Base-by-base conservation (phyloP, 139 green algal species). In the Dunaliella primolecta region DNA sequence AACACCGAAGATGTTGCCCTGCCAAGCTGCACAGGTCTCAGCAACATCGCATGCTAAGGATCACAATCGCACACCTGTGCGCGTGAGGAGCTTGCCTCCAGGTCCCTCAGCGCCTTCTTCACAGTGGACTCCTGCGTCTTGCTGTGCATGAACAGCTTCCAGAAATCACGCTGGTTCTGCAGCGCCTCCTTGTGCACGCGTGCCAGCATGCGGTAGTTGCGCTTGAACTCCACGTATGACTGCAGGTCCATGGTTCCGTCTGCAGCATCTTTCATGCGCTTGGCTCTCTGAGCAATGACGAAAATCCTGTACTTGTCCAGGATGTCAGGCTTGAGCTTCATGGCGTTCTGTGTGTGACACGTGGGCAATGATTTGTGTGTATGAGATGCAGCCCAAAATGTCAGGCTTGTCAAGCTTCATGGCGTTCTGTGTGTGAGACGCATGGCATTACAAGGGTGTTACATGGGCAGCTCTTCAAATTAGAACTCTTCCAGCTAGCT, bases 291-390 rank as follows among this genome's bases (percentile, higher is more conserved):
- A 72, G 80, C 35, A 21, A 82, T 89, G 70, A 77, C 81, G 74
- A 82, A 88, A 32, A 88, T 70, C 85, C 86, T 82, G 84, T 89
- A 89, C 1, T 82, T 75, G 36, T 91, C 70, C 15, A 89, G 29
- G 27, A 89, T 32, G 46, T 30, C 56, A 1, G 88, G 88, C n/a
- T 23, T 57, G 27, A 74, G 75, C 71, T 91, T 91, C 3, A 30
- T 7, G 0, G 85, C 86, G 46, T 89, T 81, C 84, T 80, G 75
- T 64, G 7, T 64, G n/a, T n/a, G n/a, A n/a, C n/a, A n/a, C n/a
- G n/a, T n/a, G n/a, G n/a, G n/a, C n/a, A n/a, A n/a, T n/a, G n/a
- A n/a, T n/a, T n/a, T n/a, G n/a, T n/a, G n/a, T n/a, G n/a, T n/a
- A n/a, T n/a, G n/a, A n/a, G n/a, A n/a, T n/a, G n/a, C n/a, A n/a